phyloP scores from a whole-genome alignment of 495 filamentous ascomycete genomes.

The Pyrenopolyporus hunteri region DNA sequence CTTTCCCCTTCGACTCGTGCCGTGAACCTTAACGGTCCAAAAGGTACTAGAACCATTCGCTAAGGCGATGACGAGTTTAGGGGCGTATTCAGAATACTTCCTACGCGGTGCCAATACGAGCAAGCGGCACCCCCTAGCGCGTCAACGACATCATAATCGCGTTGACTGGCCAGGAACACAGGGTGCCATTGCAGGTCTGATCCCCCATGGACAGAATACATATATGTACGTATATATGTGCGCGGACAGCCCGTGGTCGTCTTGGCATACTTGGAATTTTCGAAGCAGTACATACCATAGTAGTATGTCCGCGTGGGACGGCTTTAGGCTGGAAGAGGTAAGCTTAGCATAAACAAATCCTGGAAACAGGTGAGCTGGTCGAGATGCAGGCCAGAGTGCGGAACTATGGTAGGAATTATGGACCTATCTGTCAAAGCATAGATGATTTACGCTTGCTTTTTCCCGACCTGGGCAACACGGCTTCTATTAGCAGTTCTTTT shows the following conservation, averaged over 20 bases:
- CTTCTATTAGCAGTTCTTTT: too few relatives aligned
- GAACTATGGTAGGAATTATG: too few relatives aligned
- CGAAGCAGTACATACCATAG: not conserved
- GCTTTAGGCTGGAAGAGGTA: not conserved
- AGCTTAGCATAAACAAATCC: too few relatives aligned
- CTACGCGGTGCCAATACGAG: constrained; percentile 2
- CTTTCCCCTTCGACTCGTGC: too few relatives aligned
- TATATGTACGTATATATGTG: not conserved
- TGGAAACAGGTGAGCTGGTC: too few relatives aligned
- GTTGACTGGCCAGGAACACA: constrained; percentile 23
- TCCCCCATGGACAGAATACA: constrained; percentile 1
- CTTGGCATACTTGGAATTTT: constrained; percentile 26
- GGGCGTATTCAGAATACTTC: not conserved
- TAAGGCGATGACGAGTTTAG: not conserved
- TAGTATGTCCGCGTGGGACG: not conserved
- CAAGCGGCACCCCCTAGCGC: constrained; percentile 6
- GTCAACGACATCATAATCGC: constrained; percentile 18
- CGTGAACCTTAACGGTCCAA: not conserved
- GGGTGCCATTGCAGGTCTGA: constrained; percentile 25
- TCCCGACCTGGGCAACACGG: too few relatives aligned
- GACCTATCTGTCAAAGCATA: too few relatives aligned
- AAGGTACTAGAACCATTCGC: not conserved
- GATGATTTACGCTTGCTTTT: too few relatives aligned
- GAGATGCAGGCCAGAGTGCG: too few relatives aligned
- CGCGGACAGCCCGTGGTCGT: constrained; percentile 18